A percentile compares a stretch with the other conserved stretches of the same genome.
Evolutionary conservation across 2,329 filamentous ascomycete species (phyloP).

Genomic region (Verticillium alfalfae): DNA sequence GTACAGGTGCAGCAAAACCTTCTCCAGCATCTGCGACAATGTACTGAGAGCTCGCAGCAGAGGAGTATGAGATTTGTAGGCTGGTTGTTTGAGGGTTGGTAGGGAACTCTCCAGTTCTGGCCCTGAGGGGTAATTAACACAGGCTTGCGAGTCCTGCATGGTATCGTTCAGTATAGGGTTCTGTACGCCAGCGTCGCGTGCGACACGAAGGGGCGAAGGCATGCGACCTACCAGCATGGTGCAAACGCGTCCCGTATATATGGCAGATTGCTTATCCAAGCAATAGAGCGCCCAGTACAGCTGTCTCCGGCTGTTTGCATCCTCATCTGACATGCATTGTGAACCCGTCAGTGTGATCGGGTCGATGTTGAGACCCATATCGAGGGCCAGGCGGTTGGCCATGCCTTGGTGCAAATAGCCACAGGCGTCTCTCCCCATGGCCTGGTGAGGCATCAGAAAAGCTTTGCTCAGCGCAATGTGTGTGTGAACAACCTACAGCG

Average conservation of each 20-base stretch:
- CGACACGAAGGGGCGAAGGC: no score
- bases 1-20: constrained; percentile 22
- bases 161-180: neutral
- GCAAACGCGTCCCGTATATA: constrained; percentile 27
- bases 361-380: constrained; percentile 31
- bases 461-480: no score
- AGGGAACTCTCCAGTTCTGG: neutral
- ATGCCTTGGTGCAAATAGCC: constrained; percentile 31
- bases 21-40: constrained; percentile 22
- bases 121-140: constrained; percentile 18
- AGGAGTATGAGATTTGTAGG: constrained; percentile 1
- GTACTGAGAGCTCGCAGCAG: constrained; percentile 20
- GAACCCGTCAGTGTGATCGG: constrained; percentile 18
- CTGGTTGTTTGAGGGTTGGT: neutral
- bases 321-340: constrained; percentile 15
- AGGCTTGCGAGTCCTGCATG: constrained; percentile 21
- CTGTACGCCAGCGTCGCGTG: neutral
- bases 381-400: constrained; percentile 25
- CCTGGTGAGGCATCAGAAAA: constrained; percentile 11
- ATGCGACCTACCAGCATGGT: constrained; percentile 22
- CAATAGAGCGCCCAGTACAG: constrained; percentile 30
- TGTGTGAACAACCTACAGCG: constrained; percentile 9
- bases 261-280: constrained; percentile 25
- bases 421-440: constrained; percentile 25
- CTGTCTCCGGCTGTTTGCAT: constrained; percentile 23